phyloP scores from a whole-genome alignment of 768 basidiomycete species.

The Agaricus blazei region DNA sequence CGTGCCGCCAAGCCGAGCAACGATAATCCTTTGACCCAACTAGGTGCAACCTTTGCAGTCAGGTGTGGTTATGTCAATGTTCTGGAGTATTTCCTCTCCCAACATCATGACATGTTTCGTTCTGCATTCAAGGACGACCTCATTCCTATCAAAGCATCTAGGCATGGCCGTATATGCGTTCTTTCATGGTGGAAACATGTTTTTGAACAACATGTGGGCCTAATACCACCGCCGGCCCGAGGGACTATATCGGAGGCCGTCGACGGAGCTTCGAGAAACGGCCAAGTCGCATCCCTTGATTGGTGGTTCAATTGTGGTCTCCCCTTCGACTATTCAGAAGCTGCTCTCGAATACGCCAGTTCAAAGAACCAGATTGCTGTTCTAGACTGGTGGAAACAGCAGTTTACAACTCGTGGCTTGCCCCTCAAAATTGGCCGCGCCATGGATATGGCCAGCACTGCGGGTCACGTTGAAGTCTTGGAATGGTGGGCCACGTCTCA shows the following conservation, averaged over 20 bases:
- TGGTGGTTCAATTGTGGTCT: constrained; percentile 76
- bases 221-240: constrained; percentile 50
- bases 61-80: constrained; percentile 74
- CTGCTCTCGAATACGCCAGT: constrained; percentile 75
- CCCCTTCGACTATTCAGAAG: constrained; percentile 71
- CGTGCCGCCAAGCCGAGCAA: constrained; percentile 51
- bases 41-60: constrained; percentile 62
- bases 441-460: constrained; percentile 81
- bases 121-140: constrained; percentile 60
- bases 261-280: constrained; percentile 74
- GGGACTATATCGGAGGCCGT: constrained; percentile 63
- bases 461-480: constrained; percentile 68
- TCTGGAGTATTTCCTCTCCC: constrained; percentile 67
- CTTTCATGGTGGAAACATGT: constrained; percentile 81
- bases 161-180: constrained; percentile 65
- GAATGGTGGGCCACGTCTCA: constrained; percentile 85
- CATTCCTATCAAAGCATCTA: constrained; percentile 74
- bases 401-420: constrained; percentile 41
- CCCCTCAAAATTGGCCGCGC: constrained; percentile 78
- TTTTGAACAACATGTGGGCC: constrained; percentile 54
- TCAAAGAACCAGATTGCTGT: constrained; percentile 72
- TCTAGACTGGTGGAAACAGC: constrained; percentile 80
- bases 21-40: constrained; percentile 57
- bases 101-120: constrained; percentile 60
- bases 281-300: constrained; percentile 68